Base-by-base conservation (phyloP, 495 filamentous ascomycete species). In the Chaetomium fimeti region DNA sequence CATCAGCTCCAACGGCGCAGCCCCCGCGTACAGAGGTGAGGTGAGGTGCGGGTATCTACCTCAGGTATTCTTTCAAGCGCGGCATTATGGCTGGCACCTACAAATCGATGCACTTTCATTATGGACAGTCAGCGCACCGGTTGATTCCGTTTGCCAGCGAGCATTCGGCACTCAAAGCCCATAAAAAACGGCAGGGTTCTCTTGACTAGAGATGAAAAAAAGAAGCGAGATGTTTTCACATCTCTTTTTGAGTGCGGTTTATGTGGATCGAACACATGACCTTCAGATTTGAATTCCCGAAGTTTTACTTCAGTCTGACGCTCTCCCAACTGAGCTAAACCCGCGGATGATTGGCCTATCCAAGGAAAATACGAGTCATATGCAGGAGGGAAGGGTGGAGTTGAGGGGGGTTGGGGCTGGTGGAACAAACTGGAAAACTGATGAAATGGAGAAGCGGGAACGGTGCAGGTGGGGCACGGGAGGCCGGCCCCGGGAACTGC, bases 301-400 rank as follows among this genome's bases (percentile, higher is more conserved):
- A 49, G 42, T 60, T 60, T 60, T 43, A 28, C 57, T 55, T 55
- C 52, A 55, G 52, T 55, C 52, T 61, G 59, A 61, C 59, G 59
- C 59, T 61, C 59, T 61, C 59, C 59, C 59, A 61, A 61, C 59
- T 61, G 59, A 61, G 59, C 59, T 61, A 61, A 61, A 61, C 59
- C 59, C 59, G 59, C 59, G 57, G 12, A 29, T 60, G 27, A 60
- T 60, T 47, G 25, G 24, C 36, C 7, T 8, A 20, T 3, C 24
- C 1, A 45, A 15, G 16, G 25, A 36, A 16, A 49, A 32, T 42
- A 48, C 3, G 5, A 22, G 24, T 48, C 9, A 24, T 36, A n/a
- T 18, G 57, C 49, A 42, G 42, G 12, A 49, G 8, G 25, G 16
- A 18, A 18, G 12, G 13, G 49, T 29, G 53, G 53, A 57, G 55